Conservation (phyloP, 2,329 filamentous ascomycete species). For the Juglanconis oblonga region DNA sequence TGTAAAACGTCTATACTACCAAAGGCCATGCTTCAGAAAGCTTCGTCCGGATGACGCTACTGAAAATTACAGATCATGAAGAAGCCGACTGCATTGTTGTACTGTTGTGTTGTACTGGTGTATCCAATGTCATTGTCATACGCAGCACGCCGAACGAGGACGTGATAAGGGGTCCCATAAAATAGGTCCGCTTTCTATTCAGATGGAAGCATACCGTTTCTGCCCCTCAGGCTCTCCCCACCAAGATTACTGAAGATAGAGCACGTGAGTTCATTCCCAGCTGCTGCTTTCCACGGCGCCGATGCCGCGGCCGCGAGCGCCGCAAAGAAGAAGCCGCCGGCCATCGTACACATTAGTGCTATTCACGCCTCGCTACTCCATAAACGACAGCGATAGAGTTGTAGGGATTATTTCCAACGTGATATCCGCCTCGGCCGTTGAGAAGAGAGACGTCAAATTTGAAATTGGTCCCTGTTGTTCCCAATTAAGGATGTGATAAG, state of each 20-base stretch:
- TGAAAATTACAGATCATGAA: constrained; percentile 22
- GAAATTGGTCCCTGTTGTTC: no score
- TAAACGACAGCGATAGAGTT: constrained; percentile 50
- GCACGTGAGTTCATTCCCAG: constrained; percentile 51
- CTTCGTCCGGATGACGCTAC: background rate
- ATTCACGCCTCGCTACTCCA: constrained; percentile 52
- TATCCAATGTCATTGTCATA: constrained; percentile 22
- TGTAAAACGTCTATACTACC: no score
- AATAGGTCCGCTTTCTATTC: constrained; percentile 21
- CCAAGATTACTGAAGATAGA: constrained; percentile 54
- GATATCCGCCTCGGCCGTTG: no score
- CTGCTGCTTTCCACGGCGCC: constrained; percentile 53
- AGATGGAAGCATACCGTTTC: background rate
- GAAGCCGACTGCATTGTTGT: constrained; percentile 26
- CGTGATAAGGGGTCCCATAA: constrained; percentile 26
- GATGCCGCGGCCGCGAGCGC: constrained; percentile 51
- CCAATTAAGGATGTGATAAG: no score
- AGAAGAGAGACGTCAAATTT: no score
- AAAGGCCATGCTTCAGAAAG: background rate
- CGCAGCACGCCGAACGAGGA: constrained; percentile 25
- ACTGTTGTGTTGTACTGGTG: constrained; percentile 24
- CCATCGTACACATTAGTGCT: constrained; percentile 49
- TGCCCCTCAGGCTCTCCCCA: constrained; percentile 17
- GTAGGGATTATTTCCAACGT: constrained; percentile 54
- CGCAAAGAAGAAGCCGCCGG: constrained; percentile 50